phyloP scores from a whole-genome alignment of 108 stramenopile genomes.

The Cyclostephanos tholiformis region DNA sequence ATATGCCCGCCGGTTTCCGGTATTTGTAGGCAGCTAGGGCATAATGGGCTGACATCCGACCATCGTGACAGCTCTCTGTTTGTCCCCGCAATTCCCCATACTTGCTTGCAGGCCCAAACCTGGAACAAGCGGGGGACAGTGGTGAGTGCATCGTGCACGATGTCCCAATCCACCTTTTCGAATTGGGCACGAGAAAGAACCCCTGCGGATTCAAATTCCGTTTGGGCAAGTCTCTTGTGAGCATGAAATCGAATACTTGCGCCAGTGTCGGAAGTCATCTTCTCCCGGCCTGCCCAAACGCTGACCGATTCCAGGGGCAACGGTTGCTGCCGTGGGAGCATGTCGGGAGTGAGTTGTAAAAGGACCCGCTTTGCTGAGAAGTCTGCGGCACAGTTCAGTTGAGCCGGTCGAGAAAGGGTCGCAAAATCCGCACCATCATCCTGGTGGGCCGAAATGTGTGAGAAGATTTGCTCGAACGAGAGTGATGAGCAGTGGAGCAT shows the following conservation, averaged over 20 bases:
- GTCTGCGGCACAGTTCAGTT: neutral
- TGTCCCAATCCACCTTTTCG: neutral
- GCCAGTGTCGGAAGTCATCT: slow-evolving; percentile 19
- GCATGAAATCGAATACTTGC: neutral
- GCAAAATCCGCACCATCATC: slow-evolving; percentile 1
- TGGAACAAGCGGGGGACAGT: neutral
- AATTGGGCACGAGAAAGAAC: neutral
- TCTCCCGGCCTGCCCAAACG: slow-evolving; percentile 6
- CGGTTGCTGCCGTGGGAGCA: neutral
- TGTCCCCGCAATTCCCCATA: slow-evolving; percentile 8
- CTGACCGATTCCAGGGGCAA: slow-evolving; percentile 26
- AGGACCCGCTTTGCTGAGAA: slow-evolving; percentile 4
- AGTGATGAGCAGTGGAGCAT: slow-evolving; percentile 7
- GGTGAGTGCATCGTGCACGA: slow-evolving; percentile 1
- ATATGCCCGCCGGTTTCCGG: slow-evolving; percentile 9
- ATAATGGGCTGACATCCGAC: neutral
- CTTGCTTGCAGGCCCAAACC: slow-evolving; percentile 16
- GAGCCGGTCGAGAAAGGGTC: neutral
- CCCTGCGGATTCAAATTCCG: neutral
- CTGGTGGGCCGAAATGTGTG: slow-evolving; percentile 21
- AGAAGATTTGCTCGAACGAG: slow-evolving; percentile 1
- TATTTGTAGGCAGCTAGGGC: neutral
- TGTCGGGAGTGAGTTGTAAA: neutral
- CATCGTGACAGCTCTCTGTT: neutral
- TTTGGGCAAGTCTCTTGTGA: neutral